Conservation (phyloP, 345 rosid genomes). For the Anastatica hierochuntica region DNA sequence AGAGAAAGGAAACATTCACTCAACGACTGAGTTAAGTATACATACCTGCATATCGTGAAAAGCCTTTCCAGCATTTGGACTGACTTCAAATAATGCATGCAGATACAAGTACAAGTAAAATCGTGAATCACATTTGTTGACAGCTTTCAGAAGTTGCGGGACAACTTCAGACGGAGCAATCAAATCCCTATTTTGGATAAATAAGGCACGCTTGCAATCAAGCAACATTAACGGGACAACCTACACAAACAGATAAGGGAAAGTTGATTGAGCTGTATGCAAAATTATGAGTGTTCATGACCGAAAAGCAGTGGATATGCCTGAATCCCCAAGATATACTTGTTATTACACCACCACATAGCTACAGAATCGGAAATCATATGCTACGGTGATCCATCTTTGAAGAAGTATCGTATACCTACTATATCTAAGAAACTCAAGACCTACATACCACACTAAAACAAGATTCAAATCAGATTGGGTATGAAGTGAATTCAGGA, state of each 20-base stretch:
- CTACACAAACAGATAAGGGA: conserved; percentile 36
- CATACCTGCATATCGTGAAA: conserved; percentile 96
- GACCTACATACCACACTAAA: neutral
- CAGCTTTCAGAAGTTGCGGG: conserved; percentile 46
- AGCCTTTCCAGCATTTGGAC: conserved; percentile 75
- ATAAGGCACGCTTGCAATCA: conserved; percentile 70
- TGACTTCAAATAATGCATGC: conserved; percentile 71
- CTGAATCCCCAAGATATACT: too few species aligned
- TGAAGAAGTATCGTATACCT: too few species aligned
- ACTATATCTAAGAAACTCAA: too few species aligned
- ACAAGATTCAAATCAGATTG: neutral
- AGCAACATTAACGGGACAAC: conserved; percentile 85
- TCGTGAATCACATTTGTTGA: conserved; percentile 69
- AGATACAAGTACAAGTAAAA: conserved; percentile 75
- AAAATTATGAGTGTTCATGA: too few species aligned
- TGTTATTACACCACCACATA: too few species aligned
- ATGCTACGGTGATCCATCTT: too few species aligned
- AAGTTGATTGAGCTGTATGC: neutral
- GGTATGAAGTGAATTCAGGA: neutral
- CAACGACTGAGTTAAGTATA: neutral
- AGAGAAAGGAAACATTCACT: neutral
- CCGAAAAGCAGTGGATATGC: too few species aligned
- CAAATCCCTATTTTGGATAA: conserved; percentile 75
- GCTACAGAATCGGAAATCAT: too few species aligned
- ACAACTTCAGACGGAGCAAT: conserved; percentile 86